Evolutionary conservation across 768 basidiomycete genomes (phyloP).

Genomic region (Tubosaeta brunneosetosa): DNA sequence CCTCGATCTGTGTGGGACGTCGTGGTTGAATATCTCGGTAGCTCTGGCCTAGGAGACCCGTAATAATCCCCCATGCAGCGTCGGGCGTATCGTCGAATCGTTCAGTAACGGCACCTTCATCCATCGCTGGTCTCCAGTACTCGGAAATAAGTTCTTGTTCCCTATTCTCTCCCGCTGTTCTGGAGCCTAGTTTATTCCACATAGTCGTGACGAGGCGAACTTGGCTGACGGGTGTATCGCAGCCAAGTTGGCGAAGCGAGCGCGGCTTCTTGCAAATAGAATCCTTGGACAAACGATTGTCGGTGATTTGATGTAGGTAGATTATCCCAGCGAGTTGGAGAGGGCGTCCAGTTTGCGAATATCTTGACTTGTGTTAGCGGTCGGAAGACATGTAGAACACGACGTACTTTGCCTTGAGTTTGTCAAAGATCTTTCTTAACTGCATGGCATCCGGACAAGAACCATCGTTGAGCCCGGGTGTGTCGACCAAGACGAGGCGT

Average conservation of each 20-base stretch:
- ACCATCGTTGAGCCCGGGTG: background rate
- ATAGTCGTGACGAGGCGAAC: slow-evolving; percentile 33
- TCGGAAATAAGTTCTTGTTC: background rate
- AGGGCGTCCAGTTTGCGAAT: background rate
- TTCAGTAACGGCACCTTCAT: background rate
- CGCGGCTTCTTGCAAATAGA: slow-evolving; percentile 26
- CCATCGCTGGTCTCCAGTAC: slow-evolving; percentile 13
- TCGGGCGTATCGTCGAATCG: slow-evolving; percentile 3
- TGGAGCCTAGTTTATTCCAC: slow-evolving; percentile 21
- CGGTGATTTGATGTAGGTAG: slow-evolving; percentile 33
- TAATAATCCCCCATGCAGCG: background rate
- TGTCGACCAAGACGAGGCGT: background rate
- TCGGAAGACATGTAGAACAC: background rate
- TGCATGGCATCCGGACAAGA: background rate
- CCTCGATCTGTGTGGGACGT: background rate
- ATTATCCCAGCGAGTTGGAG: slow-evolving; percentile 28
- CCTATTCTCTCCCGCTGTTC: background rate
- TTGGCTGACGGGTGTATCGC: slow-evolving; percentile 14
- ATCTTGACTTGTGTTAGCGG: slow-evolving; percentile 1
- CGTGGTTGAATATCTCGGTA: background rate
- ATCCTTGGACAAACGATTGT: slow-evolving; percentile 29
- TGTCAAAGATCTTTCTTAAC: background rate
- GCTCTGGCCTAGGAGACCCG: background rate
- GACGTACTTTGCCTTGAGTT: background rate
- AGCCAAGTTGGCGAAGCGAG: slow-evolving; percentile 32